Percentiles rank a stretch among this genome's conserved stretches.
Conservation (phyloP, 495 filamentous ascomycete species). For the Hypoxylon lenormandii region DNA sequence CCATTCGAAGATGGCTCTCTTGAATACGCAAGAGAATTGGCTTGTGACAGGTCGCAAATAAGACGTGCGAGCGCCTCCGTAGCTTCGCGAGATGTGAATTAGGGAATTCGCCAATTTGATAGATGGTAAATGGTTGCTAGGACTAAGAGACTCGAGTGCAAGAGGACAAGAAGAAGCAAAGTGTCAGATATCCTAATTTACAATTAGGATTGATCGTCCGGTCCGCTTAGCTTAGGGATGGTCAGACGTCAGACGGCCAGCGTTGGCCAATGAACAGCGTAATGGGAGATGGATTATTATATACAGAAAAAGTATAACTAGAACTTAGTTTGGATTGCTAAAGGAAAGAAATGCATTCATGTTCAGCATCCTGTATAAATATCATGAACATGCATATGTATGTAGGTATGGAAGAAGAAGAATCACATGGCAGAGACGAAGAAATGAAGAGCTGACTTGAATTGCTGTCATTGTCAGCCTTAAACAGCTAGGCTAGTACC, state of each 20-base stretch:
- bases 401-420: background rate
- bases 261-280: background rate
- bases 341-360: slow-evolving; percentile 16
- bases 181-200: slow-evolving; percentile 26
- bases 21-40: slow-evolving; percentile 7
- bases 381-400: slow-evolving; percentile 9
- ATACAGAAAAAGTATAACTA: slow-evolving; percentile 12
- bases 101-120: slow-evolving; percentile 41
- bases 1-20: slow-evolving; percentile 49
- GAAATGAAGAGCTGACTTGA: slow-evolving; percentile 14
- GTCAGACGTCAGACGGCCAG: slow-evolving; percentile 21
- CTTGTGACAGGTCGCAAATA: slow-evolving; percentile 7
- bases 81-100: slow-evolving; percentile 21
- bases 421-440: slow-evolving; percentile 33
- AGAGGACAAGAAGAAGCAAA: slow-evolving; percentile 27
- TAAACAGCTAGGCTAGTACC: slow-evolving; percentile 25
- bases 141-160: background rate
- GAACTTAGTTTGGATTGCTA: slow-evolving; percentile 2
- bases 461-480: slow-evolving; percentile 40
- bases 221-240: slow-evolving; percentile 31
- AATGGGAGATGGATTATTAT: slow-evolving; percentile 3
- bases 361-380: slow-evolving; percentile 1
- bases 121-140: background rate
- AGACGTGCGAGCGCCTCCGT: slow-evolving; percentile 1
- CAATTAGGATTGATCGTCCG: slow-evolving; percentile 37